Conservation (phyloP, 345 rosid genomes). For the Brassica juncea region DNA sequence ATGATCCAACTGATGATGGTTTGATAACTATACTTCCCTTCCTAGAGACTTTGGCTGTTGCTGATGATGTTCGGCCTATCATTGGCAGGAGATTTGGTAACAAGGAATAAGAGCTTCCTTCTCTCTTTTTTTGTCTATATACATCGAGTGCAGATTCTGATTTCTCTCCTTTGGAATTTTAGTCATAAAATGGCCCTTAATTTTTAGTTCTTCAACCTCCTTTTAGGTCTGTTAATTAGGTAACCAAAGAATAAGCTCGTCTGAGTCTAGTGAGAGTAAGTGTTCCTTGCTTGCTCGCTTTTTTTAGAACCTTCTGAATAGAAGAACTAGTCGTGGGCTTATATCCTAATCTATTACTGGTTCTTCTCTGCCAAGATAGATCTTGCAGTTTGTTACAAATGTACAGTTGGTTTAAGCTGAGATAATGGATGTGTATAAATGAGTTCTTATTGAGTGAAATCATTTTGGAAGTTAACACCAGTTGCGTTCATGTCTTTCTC, state of each 20-base stretch:
- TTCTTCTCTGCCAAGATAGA: constrained; percentile 41
- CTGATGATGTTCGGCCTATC: constrained; percentile 89
- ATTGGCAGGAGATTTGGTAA: constrained; percentile 85
- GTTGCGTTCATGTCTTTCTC: constrained; percentile 17
- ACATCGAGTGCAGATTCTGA: constrained; percentile 37
- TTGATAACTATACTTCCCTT: constrained; percentile 84
- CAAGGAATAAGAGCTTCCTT: constrained; percentile 39
- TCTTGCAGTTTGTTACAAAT: constrained; percentile 39
- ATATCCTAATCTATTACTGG: constrained; percentile 20
- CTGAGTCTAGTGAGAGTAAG: constrained; percentile 33
- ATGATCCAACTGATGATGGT: constrained; percentile 84
- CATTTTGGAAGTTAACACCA: constrained; percentile 30
- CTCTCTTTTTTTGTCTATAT: constrained; percentile 26
- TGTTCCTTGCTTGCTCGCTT: constrained; percentile 35
- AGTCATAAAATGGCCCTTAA: constrained; percentile 33
- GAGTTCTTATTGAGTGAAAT: constrained; percentile 33
- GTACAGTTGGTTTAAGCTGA: constrained; percentile 41
- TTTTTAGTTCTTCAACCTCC: constrained; percentile 27
- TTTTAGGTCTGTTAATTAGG: constrained; percentile 37
- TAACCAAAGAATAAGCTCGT: constrained; percentile 39
- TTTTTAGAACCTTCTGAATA: constrained; percentile 29
- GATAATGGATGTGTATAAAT: constrained; percentile 42
- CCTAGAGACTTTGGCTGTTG: constrained; percentile 81
- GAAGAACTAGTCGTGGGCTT: constrained; percentile 32
- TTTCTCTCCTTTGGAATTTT: constrained; percentile 21